These are phyloP conservation scores for Populus hybrid DNA, from an alignment of 441 rosid genomes.

Conservation along the genomic window DNA sequence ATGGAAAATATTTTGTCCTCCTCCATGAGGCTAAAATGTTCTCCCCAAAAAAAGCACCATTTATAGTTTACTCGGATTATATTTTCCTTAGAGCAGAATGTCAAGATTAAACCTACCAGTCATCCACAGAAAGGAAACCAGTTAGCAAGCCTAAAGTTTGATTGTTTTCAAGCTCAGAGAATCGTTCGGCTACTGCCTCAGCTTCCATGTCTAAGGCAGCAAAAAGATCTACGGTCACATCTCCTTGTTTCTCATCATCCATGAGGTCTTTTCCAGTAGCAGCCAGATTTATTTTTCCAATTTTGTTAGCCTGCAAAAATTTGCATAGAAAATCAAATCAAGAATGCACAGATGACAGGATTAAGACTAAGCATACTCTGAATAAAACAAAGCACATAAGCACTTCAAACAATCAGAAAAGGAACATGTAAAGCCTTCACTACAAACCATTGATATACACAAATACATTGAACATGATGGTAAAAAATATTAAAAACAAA, in stretches of 20 bases:
- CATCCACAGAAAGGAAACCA: slow-evolving; percentile 97
- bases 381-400: not conserved
- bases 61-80: not conserved
- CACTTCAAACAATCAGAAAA: not conserved
- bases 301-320: slow-evolving; percentile 84
- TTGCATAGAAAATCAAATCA: not conserved
- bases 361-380: not conserved
- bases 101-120: slow-evolving; percentile 59
- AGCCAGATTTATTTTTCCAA: slow-evolving; percentile 98
- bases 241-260: slow-evolving; percentile 99
- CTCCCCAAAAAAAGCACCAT: not conserved
- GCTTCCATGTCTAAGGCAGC: slow-evolving; percentile 93
- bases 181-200: slow-evolving; percentile 83
- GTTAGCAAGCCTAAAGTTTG: slow-evolving; percentile 93
- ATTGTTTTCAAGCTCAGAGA: slow-evolving; percentile 79
- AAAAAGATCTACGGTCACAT: slow-evolving; percentile 90
- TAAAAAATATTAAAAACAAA: not conserved
- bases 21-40: not conserved
- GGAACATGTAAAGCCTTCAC: not conserved
- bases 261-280: slow-evolving; percentile 99
- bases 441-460: not conserved
- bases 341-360: not conserved
- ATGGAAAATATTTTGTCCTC: not conserved
- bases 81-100: not conserved
- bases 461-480: not conserved